phyloP scores from a whole-genome alignment of 176 grass and related monocot species.

The Dendrocalamus sinicus region DNA sequence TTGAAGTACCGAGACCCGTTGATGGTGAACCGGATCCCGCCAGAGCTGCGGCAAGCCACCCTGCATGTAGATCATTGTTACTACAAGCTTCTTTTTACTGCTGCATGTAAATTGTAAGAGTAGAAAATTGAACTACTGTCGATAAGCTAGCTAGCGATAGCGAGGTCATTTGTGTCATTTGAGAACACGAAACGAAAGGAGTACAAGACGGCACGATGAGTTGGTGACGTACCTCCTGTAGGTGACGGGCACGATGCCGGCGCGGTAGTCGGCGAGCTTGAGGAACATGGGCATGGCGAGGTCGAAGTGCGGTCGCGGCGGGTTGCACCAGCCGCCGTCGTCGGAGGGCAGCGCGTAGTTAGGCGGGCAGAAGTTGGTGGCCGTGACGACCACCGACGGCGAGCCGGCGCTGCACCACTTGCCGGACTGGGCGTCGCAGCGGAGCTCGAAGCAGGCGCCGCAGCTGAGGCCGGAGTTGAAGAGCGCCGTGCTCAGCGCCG shows the following conservation, averaged over 20 bases:
- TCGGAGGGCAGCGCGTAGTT: constrained; percentile 48
- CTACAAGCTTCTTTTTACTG: too few relatives aligned
- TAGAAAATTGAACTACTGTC: too few relatives aligned
- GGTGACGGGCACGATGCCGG: not conserved
- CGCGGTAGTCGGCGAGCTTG: constrained; percentile 31
- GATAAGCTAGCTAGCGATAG: too few relatives aligned
- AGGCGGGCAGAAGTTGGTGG: constrained; percentile 67
- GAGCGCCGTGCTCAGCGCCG: constrained; percentile 90
- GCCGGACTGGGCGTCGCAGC: constrained; percentile 33
- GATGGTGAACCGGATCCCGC: too few relatives aligned
- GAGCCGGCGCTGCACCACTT: constrained; percentile 37
- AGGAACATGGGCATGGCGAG: constrained; percentile 62
- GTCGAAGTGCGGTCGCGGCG: constrained; percentile 65
- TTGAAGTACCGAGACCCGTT: too few relatives aligned
- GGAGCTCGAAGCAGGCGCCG: constrained; percentile 53
- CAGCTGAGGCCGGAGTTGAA: constrained; percentile 62
- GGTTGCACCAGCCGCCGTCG: not conserved
- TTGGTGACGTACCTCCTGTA: not conserved
- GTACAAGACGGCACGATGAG: too few relatives aligned
- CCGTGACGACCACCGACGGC: constrained; percentile 55
- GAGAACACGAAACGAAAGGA: too few relatives aligned
- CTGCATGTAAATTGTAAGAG: too few relatives aligned
- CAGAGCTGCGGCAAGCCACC: too few relatives aligned
- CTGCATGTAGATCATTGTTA: too few relatives aligned
- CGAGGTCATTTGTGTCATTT: too few relatives aligned